These are phyloP conservation scores for Colletotrichum sp. DNA, from an alignment of 2,329 filamentous ascomycete species.

Conservation along the genomic window DNA sequence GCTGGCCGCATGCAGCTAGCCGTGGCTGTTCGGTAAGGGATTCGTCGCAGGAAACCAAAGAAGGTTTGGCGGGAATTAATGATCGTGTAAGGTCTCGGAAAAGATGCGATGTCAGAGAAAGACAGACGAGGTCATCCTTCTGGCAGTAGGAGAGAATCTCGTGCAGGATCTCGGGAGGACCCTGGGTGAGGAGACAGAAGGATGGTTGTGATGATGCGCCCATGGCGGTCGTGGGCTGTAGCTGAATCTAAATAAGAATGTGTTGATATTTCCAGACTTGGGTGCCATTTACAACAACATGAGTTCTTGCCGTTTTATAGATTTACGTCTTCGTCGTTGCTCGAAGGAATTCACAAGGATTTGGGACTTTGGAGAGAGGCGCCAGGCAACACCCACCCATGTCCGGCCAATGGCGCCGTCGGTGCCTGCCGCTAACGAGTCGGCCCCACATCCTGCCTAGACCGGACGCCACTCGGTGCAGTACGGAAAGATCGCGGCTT, in stretches of 20 bases:
- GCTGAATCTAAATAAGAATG: background rate
- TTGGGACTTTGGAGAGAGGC: background rate
- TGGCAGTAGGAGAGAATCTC: background rate
- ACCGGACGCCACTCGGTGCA: background rate
- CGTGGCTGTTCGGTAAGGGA: background rate
- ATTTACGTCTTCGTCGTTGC: background rate
- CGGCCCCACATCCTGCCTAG: background rate
- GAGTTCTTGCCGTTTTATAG: background rate
- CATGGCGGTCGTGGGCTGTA: background rate
- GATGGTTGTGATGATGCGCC: background rate
- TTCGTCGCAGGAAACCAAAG: background rate
- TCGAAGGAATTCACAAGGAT: background rate
- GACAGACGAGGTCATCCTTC: background rate
- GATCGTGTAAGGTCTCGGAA: background rate
- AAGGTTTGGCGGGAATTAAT: background rate
- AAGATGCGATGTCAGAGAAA: background rate
- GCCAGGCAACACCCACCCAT: background rate
- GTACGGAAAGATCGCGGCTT: background rate
- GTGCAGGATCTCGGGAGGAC: background rate
- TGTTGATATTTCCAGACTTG: background rate
- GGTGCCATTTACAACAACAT: background rate
- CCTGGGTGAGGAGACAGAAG: background rate
- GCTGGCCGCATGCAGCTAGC: background rate
- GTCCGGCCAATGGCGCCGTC: background rate
- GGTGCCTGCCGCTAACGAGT: background rate